Percentiles rank a stretch among this genome's conserved stretches.
Evolutionary conservation across 768 basidiomycete species (phyloP).

Genomic region (Mrakia blollopis): DNA sequence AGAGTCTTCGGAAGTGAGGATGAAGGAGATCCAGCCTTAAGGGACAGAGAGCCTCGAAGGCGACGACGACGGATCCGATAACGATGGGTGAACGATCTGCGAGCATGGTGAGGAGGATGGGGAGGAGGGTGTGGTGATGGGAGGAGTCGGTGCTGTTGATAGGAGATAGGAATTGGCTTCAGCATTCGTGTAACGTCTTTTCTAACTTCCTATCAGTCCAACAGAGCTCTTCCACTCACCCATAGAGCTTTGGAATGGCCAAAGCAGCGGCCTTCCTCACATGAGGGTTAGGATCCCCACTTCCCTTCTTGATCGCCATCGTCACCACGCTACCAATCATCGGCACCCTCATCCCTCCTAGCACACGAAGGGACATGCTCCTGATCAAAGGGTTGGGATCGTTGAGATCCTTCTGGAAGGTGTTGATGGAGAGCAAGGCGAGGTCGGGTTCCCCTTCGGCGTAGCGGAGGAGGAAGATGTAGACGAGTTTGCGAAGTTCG

Average conservation of each 20-base stretch:
- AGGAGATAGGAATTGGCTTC: too few species aligned
- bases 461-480: conserved; percentile 93
- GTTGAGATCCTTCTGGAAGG: conserved; percentile 92
- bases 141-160: conserved; percentile 66
- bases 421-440: conserved; percentile 92
- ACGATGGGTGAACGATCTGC: conserved; percentile 77
- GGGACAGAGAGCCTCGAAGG: conserved; percentile 83
- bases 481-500: conserved; percentile 92
- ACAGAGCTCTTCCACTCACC: conserved; percentile 49
- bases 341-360: conserved; percentile 84
- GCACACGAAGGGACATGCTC: conserved; percentile 88
- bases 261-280: conserved; percentile 89
- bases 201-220: too few species aligned
- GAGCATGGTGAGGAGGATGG: conserved; percentile 46
- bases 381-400: conserved; percentile 90
- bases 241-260: conserved; percentile 78
- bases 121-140: conserved; percentile 60
- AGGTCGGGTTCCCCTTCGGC: conserved; percentile 91
- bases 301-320: conserved; percentile 86
- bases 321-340: conserved; percentile 72
- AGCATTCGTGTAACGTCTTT: too few species aligned
- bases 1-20: conserved; percentile 77
- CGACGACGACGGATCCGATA: conserved; percentile 75
- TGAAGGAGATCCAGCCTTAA: conserved; percentile 82
- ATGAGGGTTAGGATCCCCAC: conserved; percentile 85